Evolutionary conservation across 129 eudicot genomes (phyloP).

Genomic region (Deinandra increscens): DNA sequence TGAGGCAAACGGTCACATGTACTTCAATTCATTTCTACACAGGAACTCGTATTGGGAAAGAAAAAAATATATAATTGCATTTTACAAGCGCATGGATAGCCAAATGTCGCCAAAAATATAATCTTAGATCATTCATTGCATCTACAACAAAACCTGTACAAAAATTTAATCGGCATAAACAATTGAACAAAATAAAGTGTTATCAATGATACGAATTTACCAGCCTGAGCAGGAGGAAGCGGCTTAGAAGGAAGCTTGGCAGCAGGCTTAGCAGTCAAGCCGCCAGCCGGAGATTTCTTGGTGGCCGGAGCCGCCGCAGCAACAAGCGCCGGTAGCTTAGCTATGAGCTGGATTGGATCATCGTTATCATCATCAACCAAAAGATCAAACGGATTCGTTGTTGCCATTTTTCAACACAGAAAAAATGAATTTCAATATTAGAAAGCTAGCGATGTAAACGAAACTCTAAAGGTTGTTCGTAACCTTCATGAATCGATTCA

Average conservation of each 20-base stretch:
- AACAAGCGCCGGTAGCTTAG: constrained; percentile 38
- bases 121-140: too few relatives aligned
- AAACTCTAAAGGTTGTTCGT: not conserved
- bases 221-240: constrained; percentile 79
- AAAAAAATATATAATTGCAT: not conserved
- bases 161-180: not conserved
- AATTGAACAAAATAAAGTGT: not conserved
- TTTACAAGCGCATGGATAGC: not conserved
- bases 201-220: constrained; percentile 21
- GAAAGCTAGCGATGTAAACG: not conserved
- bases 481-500: constrained; percentile 13
- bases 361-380: constrained; percentile 69
- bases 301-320: constrained; percentile 26
- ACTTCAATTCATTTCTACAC: too few relatives aligned
- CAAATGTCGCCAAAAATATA: too few relatives aligned
- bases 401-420: constrained; percentile 46
- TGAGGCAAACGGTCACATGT: not conserved
- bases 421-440: not conserved
- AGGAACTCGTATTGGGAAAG: not conserved
- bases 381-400: constrained; percentile 63
- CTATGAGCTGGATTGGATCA: constrained; percentile 48
- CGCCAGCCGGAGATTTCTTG: constrained; percentile 31
- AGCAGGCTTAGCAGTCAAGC: constrained; percentile 30
- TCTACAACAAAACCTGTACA: too few relatives aligned
- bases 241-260: constrained; percentile 77